Conservation (phyloP, 331 rosid species). For the Prunus yedoensis region DNA sequence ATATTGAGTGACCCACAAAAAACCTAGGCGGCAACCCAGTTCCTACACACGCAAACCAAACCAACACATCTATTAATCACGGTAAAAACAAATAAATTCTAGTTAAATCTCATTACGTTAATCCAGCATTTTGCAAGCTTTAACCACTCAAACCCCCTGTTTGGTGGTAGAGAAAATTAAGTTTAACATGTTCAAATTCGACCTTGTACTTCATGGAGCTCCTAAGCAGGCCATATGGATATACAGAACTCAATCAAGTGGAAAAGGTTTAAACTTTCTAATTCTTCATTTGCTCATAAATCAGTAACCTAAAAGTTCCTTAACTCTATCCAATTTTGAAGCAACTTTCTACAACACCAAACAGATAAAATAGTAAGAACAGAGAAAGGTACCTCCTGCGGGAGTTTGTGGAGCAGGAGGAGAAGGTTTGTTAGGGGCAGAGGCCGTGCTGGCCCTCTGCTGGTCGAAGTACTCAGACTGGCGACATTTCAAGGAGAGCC, state of each 20-base stretch:
- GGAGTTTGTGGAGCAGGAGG: conserved; percentile 27
- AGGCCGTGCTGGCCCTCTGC: conserved; percentile 24
- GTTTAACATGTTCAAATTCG: not conserved
- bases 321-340: not conserved
- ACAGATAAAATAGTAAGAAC: not conserved
- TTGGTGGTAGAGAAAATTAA: not conserved
- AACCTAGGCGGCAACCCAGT: conserved; percentile 64
- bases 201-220: conserved; percentile 1
- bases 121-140: not conserved
- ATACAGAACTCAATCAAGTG: not conserved
- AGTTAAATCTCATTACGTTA: conserved; percentile 1
- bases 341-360: conserved; percentile 12
- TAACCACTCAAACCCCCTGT: not conserved
- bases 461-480: conserved; percentile 55
- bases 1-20: conserved; percentile 88
- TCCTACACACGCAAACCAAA: conserved; percentile 37
- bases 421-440: conserved; percentile 27
- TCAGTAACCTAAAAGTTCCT: not conserved
- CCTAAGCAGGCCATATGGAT: not conserved
- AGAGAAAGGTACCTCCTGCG: conserved; percentile 28
- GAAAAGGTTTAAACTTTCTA: not conserved
- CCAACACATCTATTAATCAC: conserved; percentile 16
- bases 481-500: conserved; percentile 51
- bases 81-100: conserved; percentile 9
- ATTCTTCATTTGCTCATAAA: not conserved